Base-by-base conservation (phyloP, 2,329 filamentous ascomycete species). In the Aureobasidium mangrovei region DNA sequence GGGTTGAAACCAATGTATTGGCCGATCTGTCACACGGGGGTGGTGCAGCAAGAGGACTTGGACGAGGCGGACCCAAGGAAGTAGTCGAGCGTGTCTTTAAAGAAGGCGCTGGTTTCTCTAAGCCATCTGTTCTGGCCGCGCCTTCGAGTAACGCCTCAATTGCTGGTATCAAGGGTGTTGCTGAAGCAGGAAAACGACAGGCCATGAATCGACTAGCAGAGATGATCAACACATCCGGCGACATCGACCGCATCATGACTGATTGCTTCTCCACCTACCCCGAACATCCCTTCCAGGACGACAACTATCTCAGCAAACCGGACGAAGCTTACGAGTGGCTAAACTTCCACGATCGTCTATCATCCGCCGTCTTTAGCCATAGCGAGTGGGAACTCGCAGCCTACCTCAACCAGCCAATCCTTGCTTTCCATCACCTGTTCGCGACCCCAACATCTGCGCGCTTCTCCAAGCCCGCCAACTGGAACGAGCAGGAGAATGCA, bases 381-480 rank as follows among this genome's bases (percentile, higher is more conserved):
- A 91, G 96, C 67, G 91, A 95, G 54, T 98, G 93, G 87, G 93
- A 98, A 69, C 74, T 98, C 12, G 81, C 80, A 0, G 84, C 88
- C 0, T 98, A 98, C 67, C 79, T 97, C 46, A 88, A 84, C 63
- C 87, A 93, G 61, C 85, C 91, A 0, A 80, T 93, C 12, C 79
- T 97, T 1, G 93, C 88, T 3, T 96, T 95, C 65, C 94, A 98
- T 66, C 78, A 88, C 64, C 78, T 98, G 9, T 98, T 98, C 65
- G 88, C 91, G 3, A 85, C 87, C 0, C 81, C 85, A 28, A 77
- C 77, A 35, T 77, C 77, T 54, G 75, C 75, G 3, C 63, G 65
- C 52, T 48, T 47, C 24, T 61, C 55, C 18, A 31, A 26, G 68
- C 57, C 74, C 68, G 58, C 59, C 60, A 67, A 70, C 43, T 69